A percentile compares a stretch with the other conserved stretches of the same genome.
Evolutionary conservation across 495 filamentous ascomycete genomes (phyloP).

Genomic region (Talaromyces adpressus): DNA sequence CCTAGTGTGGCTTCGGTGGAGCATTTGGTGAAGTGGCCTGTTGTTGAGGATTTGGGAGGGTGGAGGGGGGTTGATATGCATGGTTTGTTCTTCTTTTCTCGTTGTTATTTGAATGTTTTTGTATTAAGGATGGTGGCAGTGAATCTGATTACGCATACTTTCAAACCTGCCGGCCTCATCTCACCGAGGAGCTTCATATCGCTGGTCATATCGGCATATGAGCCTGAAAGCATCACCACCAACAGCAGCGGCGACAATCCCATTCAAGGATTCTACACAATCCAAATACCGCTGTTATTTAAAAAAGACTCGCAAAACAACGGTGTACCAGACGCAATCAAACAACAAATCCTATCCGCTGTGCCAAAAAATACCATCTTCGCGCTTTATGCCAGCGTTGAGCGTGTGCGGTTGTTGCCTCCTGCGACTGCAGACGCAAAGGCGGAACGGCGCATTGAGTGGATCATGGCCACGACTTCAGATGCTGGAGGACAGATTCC

Average conservation of each 20-base stretch:
- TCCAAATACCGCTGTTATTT: constrained; percentile 38
- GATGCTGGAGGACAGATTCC: constrained; percentile 62
- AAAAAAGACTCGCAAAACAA: background rate
- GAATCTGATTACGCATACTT: constrained; percentile 36
- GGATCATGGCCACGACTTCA: constrained; percentile 66
- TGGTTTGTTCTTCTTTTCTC: constrained; percentile 34
- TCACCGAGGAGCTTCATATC: constrained; percentile 31
- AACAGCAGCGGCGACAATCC: background rate
- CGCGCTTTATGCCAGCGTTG: constrained; percentile 54
- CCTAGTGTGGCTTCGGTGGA: constrained; percentile 54
- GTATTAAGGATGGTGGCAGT: constrained; percentile 22
- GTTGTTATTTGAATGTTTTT: background rate
- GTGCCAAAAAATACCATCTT: constrained; percentile 39
- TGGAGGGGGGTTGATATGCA: constrained; percentile 47
- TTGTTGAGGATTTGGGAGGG: constrained; percentile 24
- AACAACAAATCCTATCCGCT: constrained; percentile 19
- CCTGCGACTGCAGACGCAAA: background rate
- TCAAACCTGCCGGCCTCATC: constrained; percentile 26
- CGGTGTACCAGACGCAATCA: constrained; percentile 17
- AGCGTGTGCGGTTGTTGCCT: constrained; percentile 41
- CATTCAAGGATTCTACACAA: constrained; percentile 43
- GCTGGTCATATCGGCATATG: constrained; percentile 26
- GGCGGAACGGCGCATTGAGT: constrained; percentile 37
- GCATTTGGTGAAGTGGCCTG: constrained; percentile 44
- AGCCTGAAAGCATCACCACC: constrained; percentile 3